Conservation (phyloP, 192 early-diverging fungal genomes). For the Coemansia erecta region DNA sequence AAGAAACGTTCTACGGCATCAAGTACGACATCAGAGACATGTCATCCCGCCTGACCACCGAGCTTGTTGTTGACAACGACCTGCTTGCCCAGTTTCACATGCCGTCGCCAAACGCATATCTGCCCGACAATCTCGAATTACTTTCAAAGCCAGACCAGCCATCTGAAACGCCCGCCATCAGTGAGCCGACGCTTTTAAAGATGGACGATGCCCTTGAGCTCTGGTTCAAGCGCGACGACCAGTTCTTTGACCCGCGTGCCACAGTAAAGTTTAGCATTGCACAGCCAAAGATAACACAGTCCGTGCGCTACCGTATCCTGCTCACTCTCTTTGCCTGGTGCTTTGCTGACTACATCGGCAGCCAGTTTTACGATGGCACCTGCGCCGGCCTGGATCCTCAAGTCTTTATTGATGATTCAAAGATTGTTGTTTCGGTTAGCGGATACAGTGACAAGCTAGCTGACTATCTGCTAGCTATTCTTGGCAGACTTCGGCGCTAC, state of each 20-base stretch:
- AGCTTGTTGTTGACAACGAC: background rate
- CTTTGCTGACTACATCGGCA: background rate
- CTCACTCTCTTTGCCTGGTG: background rate
- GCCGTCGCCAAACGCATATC: conserved; percentile 67
- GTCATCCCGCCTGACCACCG: conserved; percentile 24
- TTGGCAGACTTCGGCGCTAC: conserved; percentile 38
- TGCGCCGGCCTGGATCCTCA: conserved; percentile 71
- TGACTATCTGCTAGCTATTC: conserved; percentile 63
- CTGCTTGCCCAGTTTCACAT: conserved; percentile 57
- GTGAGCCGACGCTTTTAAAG: no score
- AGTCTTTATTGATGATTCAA: conserved; percentile 60
- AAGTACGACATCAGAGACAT: conserved; percentile 64
- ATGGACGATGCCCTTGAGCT: no score
- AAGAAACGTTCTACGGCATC: conserved; percentile 72
- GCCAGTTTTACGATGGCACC: conserved; percentile 74
- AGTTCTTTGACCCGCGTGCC: background rate
- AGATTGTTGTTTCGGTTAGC: conserved; percentile 56
- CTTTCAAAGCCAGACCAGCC: no score
- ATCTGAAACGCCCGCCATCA: no score
- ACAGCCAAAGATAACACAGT: background rate
- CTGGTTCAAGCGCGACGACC: background rate
- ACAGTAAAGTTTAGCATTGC: no score
- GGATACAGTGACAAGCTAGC: conserved; percentile 86
- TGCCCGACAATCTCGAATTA: conserved; percentile 77
- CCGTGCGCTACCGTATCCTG: background rate